Percentiles rank a stretch among this genome's conserved stretches.
Conservation (phyloP, 2,329 filamentous ascomycete species). For the Malbranchea zuffiana region DNA sequence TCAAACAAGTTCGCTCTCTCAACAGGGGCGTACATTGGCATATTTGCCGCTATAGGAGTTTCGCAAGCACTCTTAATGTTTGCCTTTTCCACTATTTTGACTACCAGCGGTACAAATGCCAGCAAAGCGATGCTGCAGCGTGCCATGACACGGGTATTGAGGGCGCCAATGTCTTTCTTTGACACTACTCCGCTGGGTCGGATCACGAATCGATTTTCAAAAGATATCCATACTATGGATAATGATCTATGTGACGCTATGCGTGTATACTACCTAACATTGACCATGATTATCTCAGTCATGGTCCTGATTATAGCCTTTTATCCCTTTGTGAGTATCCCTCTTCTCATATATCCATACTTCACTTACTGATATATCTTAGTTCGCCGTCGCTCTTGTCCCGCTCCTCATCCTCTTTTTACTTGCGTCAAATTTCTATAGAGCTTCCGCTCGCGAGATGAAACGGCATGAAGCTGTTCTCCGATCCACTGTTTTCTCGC, state of each 20-base stretch:
- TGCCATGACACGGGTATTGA: slow-evolving; percentile 64
- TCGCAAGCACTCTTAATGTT: slow-evolving; percentile 67
- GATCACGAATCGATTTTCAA: slow-evolving; percentile 92
- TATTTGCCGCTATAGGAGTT: slow-evolving; percentile 60
- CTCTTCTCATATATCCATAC: background rate
- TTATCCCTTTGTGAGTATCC: slow-evolving; percentile 60
- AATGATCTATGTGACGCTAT: slow-evolving; percentile 81
- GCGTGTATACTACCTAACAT: slow-evolving; percentile 81
- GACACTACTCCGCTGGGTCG: slow-evolving; percentile 91
- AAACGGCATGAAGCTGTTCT: slow-evolving; percentile 89
- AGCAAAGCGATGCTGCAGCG: slow-evolving; percentile 71
- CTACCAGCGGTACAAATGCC: slow-evolving; percentile 66
- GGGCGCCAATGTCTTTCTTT: slow-evolving; percentile 77
- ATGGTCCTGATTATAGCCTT: slow-evolving; percentile 89
- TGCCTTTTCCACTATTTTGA: slow-evolving; percentile 64
- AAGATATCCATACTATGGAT: slow-evolving; percentile 95
- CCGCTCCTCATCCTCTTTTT: slow-evolving; percentile 67
- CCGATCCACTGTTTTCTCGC: slow-evolving; percentile 77
- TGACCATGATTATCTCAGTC: slow-evolving; percentile 70
- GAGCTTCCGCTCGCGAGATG: slow-evolving; percentile 80
- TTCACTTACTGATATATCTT: slow-evolving; percentile 1
- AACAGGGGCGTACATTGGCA: slow-evolving; percentile 58
- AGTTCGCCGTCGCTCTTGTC: slow-evolving; percentile 58
- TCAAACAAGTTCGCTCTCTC: slow-evolving; percentile 59
- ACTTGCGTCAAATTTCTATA: slow-evolving; percentile 76